Percentiles rank a stretch among this genome's conserved stretches.
Conservation (phyloP, 305 asterid genomes). For the Coffea humblotiana region DNA sequence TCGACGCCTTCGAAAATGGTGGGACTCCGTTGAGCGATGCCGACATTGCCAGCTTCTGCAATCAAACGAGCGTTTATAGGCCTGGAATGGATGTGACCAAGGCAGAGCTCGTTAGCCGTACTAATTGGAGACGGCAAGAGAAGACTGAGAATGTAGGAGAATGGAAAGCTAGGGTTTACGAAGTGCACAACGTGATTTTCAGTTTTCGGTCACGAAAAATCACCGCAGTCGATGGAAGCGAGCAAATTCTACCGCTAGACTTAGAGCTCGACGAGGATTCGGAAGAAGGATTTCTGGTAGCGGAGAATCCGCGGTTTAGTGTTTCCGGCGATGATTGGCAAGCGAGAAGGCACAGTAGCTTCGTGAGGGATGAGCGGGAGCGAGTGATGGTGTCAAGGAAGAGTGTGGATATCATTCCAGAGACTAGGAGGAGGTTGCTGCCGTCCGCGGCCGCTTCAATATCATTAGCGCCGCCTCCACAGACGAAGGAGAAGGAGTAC, state of each 20-base stretch:
- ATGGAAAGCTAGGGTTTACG: conserved; percentile 90
- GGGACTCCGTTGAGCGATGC: conserved; percentile 65
- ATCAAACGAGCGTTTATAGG: conserved; percentile 78
- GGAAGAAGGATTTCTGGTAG: conserved; percentile 78
- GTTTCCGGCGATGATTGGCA: conserved; percentile 42
- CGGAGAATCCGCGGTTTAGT: conserved; percentile 85
- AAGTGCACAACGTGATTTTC: conserved; percentile 72
- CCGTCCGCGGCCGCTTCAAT: conserved; percentile 29
- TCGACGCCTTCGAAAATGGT: conserved; percentile 82
- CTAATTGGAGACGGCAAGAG: conserved; percentile 87
- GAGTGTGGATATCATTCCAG: conserved; percentile 87
- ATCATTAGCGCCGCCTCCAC: conserved; percentile 63
- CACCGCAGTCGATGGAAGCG: conserved; percentile 53
- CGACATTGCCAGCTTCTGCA: conserved; percentile 63
- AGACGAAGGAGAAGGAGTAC: conserved; percentile 81
- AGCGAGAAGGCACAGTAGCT: conserved; percentile 82
- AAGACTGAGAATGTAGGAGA: conserved; percentile 70
- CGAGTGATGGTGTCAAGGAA: conserved; percentile 67
- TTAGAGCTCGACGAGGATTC: conserved; percentile 75
- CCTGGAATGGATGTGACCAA: conserved; percentile 95
- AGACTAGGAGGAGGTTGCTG: conserved; percentile 42
- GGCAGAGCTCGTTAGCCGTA: conserved; percentile 70
- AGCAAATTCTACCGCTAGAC: conserved; percentile 76
- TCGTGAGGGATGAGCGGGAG: conserved; percentile 79
- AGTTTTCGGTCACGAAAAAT: conserved; percentile 81